Conservation (phyloP, 2,329 filamentous ascomycete genomes). For the Cladosporium cucumerinum region DNA sequence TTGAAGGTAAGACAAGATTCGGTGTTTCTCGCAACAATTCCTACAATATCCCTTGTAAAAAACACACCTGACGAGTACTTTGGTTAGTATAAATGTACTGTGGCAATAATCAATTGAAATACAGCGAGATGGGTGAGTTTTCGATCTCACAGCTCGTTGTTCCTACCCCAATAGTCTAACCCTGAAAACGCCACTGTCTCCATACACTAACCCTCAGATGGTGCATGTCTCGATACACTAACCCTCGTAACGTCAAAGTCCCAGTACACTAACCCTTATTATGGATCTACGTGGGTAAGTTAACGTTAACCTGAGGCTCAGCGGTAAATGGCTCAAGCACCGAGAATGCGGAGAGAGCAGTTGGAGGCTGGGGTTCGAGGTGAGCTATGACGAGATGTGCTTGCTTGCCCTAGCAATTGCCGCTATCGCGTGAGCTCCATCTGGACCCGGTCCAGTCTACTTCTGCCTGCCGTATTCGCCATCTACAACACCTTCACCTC, state of each 20-base stretch:
- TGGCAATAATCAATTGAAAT: background rate
- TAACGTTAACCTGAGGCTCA: conserved; percentile 16
- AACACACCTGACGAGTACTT: background rate
- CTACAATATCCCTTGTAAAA: background rate
- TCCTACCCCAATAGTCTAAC: background rate
- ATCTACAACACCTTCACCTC: background rate
- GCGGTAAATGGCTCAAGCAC: background rate
- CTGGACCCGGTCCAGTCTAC: background rate
- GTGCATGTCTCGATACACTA: no score
- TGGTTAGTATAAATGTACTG: background rate
- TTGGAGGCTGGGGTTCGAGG: conserved; percentile 11
- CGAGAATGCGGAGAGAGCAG: background rate
- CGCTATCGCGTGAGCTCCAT: conserved; percentile 7
- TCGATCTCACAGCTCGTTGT: background rate
- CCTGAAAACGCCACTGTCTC: no score
- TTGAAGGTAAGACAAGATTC: background rate
- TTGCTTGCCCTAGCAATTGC: conserved; percentile 6
- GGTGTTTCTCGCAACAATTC: background rate
- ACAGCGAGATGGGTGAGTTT: background rate
- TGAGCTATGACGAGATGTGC: conserved; percentile 6
- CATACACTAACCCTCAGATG: background rate
- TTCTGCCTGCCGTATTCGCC: background rate
- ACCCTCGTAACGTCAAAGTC: background rate
- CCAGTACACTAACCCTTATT: background rate
- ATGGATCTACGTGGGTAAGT: background rate